Evolutionary conservation across 2,329 filamentous ascomycete species (phyloP), one percentile per base, ranked within the genome.

Genomic region (Ophiognomonia clavigignenti-juglandacearum): DNA sequence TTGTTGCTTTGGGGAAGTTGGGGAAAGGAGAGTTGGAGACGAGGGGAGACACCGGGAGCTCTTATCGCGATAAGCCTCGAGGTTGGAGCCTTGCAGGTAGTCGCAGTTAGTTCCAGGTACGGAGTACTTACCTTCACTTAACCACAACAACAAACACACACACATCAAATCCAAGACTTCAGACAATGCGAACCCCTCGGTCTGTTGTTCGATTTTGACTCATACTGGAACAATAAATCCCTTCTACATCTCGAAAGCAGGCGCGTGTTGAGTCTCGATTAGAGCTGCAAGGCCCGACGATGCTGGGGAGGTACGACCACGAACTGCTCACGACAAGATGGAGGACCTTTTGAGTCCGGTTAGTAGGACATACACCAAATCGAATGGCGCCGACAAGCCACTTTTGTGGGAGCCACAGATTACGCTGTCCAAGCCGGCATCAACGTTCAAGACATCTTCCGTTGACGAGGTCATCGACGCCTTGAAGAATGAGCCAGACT

Each of bases 401-500:
- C 56, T 72, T 18, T 58, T 72, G 8, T 65, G 63, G 39, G 59
- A 70, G 36, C 61, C 67, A n/a, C 63, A 60, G 24, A 47, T 60
- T 27, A 31, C 52, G 20, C 14, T 51, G 32, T 18, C 16, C 13
- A 46, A 54, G 39, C 39, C 41, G 24, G 20, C 46, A 31, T 10
- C 41, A 20, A 40, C 6, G 4, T 43, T 42, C 27, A 37, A 43
- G 22, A 48, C 32, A 45, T 53, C 44, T 31, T 70, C 60, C 44
- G 65, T 57, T 16, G 71, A 77, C 32, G 77, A 82, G 50, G 78
- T 74, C 9, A 64, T 88, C n/a, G 72, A 81, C 34, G 67, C 70
- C 3, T 65, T 90, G 11, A 82, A 74, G 52, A 71, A 65, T 34
- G 77, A 88, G 55, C 85, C 86, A 4, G 75, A 78, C 56, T 75